phyloP scores from a whole-genome alignment of 305 asterid genomes.

The Fraxinus dipetala region DNA sequence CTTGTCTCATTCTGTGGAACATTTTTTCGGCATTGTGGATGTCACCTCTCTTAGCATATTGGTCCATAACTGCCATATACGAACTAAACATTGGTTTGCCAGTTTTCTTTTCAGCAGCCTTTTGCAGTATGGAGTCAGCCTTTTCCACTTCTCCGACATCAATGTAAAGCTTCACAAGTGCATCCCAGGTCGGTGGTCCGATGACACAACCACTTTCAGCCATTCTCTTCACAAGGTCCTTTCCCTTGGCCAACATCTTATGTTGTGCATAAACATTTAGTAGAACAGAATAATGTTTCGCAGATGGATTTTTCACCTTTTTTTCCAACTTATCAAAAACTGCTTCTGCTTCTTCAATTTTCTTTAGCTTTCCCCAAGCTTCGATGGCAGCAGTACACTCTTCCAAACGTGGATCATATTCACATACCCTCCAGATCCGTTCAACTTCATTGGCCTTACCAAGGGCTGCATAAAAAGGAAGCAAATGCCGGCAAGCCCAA shows the following conservation, averaged over 20 bases:
- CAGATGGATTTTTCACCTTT: constrained; percentile 33
- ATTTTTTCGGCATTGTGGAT: constrained; percentile 68
- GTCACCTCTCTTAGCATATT: constrained; percentile 61
- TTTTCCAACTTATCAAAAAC: constrained; percentile 45
- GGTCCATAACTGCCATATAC: constrained; percentile 29
- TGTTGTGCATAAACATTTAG: constrained; percentile 60
- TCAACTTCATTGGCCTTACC: constrained; percentile 60
- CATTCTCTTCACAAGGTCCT: constrained; percentile 73
- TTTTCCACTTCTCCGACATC: constrained; percentile 69
- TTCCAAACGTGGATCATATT: constrained; percentile 35
- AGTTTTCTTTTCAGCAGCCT: constrained; percentile 39
- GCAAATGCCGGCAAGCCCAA: constrained; percentile 37
- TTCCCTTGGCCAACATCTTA: constrained; percentile 61
- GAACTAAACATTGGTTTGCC: constrained; percentile 47
- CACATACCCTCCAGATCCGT: constrained; percentile 66
- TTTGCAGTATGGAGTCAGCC: constrained; percentile 54
- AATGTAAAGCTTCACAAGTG: constrained; percentile 61
- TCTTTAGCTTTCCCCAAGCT: constrained; percentile 70
- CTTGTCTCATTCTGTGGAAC: constrained; percentile 47
- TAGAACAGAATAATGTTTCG: constrained; percentile 36
- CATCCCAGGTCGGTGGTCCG: constrained; percentile 65
- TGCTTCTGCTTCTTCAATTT: constrained; percentile 66
- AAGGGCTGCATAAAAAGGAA: constrained; percentile 69
- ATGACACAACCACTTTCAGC: constrained; percentile 44
- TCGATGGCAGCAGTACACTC: constrained; percentile 58